Evolutionary conservation across 1,284 basidiomycete species (phyloP), one percentile per base, ranked within the genome.

Genomic region (Fomitopsis betulina): DNA sequence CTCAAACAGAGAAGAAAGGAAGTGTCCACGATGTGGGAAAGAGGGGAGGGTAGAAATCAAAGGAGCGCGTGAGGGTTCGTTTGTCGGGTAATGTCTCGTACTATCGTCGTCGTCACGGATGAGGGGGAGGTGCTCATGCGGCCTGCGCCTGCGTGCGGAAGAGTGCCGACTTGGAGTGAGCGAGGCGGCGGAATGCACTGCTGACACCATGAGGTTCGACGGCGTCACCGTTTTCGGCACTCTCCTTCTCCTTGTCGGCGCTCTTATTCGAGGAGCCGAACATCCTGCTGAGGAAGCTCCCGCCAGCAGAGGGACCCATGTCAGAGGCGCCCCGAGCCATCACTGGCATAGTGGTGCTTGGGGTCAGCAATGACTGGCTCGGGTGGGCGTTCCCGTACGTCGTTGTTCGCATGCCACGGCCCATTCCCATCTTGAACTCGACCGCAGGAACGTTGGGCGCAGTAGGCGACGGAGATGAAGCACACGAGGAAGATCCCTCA

Each of bases 201-300:
- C 64, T 66, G 39, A 66, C 58, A 39, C 69, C 70, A 32, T 73
- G 67, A 55, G 68, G 64, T 33, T 76, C 71, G 38, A 63, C 59
- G 58, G 70, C 66, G 62, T 75, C 75, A 57, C 71, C 62, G 65
- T 71, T 63, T 60, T 72, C 68, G 60, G 68, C n/a, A 63, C 63
- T 63, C 56, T 75, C 65, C 65, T 63, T 68, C 53, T 76, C 72
- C 63, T 73, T 71, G 54, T 73, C 68, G 60, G 78, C 76, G n/a
- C 72, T 68, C 64, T 81, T 80, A 45, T 74, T 78, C 54, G 80
- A 79, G 21, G 80, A 79, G 50, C 79, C 84, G 80, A 85, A 87
- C 83, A 87, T 85, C 33, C 85, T 77, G 62, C 82, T 85, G 50
- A 87, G 73, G 68, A 87, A 86, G 38, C 32, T 51, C 33, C 79